phyloP scores from a whole-genome alignment of 371 early-diverging fungal genomes.

The Dichotomocladium elegans region DNA sequence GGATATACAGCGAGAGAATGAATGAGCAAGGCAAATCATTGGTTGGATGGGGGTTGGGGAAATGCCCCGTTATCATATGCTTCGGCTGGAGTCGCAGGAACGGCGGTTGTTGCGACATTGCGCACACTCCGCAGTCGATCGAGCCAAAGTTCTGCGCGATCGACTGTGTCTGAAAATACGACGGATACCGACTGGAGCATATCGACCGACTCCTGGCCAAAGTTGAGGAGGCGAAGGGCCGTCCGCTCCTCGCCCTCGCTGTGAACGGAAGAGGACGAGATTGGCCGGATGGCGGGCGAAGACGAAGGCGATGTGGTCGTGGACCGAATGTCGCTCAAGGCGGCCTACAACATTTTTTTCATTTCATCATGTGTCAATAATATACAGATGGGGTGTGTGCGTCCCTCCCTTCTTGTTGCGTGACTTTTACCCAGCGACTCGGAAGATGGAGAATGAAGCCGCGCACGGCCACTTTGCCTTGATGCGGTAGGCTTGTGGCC shows the following conservation, averaged over 20 bases:
- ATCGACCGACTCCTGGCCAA: slow-evolving; percentile 79
- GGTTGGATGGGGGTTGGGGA: no score
- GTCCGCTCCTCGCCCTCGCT: slow-evolving; percentile 22
- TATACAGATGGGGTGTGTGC: no score
- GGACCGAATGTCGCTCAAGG: slow-evolving; percentile 29
- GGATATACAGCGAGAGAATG: no score
- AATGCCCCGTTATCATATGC: no score
- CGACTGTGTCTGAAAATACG: slow-evolving; percentile 75
- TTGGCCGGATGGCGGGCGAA: slow-evolving; percentile 35
- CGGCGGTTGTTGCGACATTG: slow-evolving; percentile 17
- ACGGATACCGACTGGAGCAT: slow-evolving; percentile 75
- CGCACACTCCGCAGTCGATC: slow-evolving; percentile 46
- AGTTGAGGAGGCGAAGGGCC: slow-evolving; percentile 40
- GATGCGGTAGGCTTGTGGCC: slow-evolving; percentile 78
- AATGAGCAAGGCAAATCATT: neutral
- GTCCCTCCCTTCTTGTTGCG: no score
- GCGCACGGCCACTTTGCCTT: slow-evolving; percentile 78
- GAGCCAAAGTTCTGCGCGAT: slow-evolving; percentile 76
- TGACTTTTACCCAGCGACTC: slow-evolving; percentile 70
- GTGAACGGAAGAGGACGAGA: neutral
- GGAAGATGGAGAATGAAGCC: slow-evolving; percentile 86
- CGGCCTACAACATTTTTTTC: slow-evolving; percentile 13
- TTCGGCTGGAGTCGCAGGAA: no score
- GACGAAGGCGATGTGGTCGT: slow-evolving; percentile 38
- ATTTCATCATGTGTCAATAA: neutral